phyloP scores from a whole-genome alignment of 2,329 filamentous ascomycete species.

The Cordyceps javanica region DNA sequence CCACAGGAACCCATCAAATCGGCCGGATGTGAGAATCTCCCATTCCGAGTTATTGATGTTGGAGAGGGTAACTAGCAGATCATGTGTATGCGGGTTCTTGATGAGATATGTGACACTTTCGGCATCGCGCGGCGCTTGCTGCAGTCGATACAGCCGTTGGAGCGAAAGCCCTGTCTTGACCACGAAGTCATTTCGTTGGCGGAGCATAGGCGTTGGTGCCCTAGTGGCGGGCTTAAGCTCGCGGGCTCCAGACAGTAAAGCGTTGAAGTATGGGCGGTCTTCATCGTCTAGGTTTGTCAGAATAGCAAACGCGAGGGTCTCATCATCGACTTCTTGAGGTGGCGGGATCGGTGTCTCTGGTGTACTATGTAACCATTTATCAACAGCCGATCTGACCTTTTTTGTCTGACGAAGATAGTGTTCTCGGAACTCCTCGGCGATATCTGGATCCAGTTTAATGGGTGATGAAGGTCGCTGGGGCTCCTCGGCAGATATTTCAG shows the following conservation, averaged over 20 bases:
- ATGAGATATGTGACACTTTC: slow-evolving; percentile 82
- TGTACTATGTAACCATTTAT: slow-evolving; percentile 81
- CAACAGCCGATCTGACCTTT: slow-evolving; percentile 86
- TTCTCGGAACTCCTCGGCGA: slow-evolving; percentile 86
- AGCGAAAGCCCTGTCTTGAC: slow-evolving; percentile 70
- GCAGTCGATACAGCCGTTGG: slow-evolving; percentile 76
- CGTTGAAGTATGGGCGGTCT: slow-evolving; percentile 75
- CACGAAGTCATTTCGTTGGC: slow-evolving; percentile 65
- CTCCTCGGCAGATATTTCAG: slow-evolving; percentile 54
- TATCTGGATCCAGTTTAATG: slow-evolving; percentile 81
- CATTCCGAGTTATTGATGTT: slow-evolving; percentile 90
- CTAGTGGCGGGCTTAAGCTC: slow-evolving; percentile 51
- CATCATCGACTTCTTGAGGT: slow-evolving; percentile 86
- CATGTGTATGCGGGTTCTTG: slow-evolving; percentile 74
- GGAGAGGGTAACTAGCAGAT: slow-evolving; percentile 78
- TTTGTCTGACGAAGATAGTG: slow-evolving; percentile 89
- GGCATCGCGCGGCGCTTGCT: slow-evolving; percentile 69
- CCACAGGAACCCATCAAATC: slow-evolving; percentile 94
- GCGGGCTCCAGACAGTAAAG: slow-evolving; percentile 59
- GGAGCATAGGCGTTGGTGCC: slow-evolving; percentile 63
- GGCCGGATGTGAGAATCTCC: slow-evolving; percentile 89
- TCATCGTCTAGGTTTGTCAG: slow-evolving; percentile 75
- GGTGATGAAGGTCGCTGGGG: slow-evolving; percentile 54
- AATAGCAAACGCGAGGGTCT: slow-evolving; percentile 89
- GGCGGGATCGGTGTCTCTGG: slow-evolving; percentile 66